Percentiles rank a stretch among this genome's conserved stretches.
These are phyloP conservation scores for Fusarium temperatum DNA, from an alignment of 2,329 filamentous ascomycete genomes.

Conservation along the genomic window DNA sequence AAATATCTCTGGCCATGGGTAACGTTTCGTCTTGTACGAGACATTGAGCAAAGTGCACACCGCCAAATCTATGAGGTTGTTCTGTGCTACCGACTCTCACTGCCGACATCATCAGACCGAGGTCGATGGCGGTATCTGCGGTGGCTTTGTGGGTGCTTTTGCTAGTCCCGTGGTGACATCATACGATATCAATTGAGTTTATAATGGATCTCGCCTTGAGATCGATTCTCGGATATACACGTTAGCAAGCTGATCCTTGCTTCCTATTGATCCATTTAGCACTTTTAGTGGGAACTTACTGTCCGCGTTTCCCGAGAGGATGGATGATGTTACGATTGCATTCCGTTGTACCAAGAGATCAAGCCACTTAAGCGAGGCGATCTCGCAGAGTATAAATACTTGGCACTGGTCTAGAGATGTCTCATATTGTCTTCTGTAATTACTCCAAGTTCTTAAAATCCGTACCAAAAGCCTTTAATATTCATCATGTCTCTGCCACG, in stretches of 20 bases:
- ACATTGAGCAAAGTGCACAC: neutral
- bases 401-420: fast-evolving
- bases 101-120: constrained; percentile 8
- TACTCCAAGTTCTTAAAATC: neutral
- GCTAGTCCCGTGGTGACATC: constrained; percentile 27
- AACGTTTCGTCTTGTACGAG: constrained; percentile 20
- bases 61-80: neutral
- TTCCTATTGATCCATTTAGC: neutral
- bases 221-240: constrained; percentile 23
- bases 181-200: constrained; percentile 28
- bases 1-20: constrained; percentile 29
- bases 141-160: constrained; percentile 15
- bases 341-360: neutral
- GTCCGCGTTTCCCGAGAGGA: constrained; percentile 14
- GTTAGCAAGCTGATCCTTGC: neutral
- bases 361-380: neutral
- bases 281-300: constrained; percentile 6
- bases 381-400: neutral
- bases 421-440: neutral
- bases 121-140: neutral
- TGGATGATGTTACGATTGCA: constrained; percentile 4
- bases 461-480: fast-evolving
- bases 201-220: neutral
- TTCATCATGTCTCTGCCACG: constrained; percentile 32
- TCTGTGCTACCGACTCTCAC: neutral